Conservation (phyloP, 805 yeast genomes). For the Wickerhamiella vanderwaltii region DNA sequence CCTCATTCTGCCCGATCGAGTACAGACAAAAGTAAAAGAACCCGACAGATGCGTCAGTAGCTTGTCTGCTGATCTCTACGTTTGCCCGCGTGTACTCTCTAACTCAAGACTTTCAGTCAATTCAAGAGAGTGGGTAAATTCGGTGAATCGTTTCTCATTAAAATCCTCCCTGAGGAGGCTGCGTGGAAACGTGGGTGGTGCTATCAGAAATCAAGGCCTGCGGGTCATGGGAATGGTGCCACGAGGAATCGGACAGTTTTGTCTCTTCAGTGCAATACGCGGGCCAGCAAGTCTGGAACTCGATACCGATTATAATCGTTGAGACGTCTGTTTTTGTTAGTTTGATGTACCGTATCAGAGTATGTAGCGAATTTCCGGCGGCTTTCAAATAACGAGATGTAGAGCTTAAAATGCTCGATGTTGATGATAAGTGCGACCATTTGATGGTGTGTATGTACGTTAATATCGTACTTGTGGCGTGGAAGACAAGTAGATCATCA, state of each 20-base stretch:
- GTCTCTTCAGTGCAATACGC: slow-evolving; percentile 26
- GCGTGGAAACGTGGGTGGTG: slow-evolving; percentile 25
- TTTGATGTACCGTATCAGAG: too few species aligned
- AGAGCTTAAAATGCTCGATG: too few species aligned
- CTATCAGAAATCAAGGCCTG: slow-evolving; percentile 23
- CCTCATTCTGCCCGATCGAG: not conserved
- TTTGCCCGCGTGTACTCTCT: slow-evolving; percentile 24
- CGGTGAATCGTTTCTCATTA: slow-evolving; percentile 22
- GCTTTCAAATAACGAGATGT: too few species aligned
- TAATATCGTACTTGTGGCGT: too few species aligned
- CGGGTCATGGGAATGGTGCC: slow-evolving; percentile 24
- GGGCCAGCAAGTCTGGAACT: slow-evolving; percentile 21
- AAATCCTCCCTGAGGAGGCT: slow-evolving; percentile 22
- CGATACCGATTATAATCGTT: slow-evolving; percentile 25
- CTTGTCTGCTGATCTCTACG: slow-evolving; percentile 17
- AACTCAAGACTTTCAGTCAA: slow-evolving; percentile 9
- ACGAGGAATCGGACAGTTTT: slow-evolving; percentile 20
- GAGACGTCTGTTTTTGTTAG: slow-evolving; percentile 11
- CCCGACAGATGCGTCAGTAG: slow-evolving; percentile 8
- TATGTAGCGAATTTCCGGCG: too few species aligned
- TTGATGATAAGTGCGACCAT: too few species aligned
- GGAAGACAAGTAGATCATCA: too few species aligned
- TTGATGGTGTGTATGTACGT: too few species aligned
- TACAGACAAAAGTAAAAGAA: not conserved
- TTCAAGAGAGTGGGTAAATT: slow-evolving; percentile 26